phyloP scores from a whole-genome alignment of 176 grass and related monocot species.

The Carex cristatella region DNA sequence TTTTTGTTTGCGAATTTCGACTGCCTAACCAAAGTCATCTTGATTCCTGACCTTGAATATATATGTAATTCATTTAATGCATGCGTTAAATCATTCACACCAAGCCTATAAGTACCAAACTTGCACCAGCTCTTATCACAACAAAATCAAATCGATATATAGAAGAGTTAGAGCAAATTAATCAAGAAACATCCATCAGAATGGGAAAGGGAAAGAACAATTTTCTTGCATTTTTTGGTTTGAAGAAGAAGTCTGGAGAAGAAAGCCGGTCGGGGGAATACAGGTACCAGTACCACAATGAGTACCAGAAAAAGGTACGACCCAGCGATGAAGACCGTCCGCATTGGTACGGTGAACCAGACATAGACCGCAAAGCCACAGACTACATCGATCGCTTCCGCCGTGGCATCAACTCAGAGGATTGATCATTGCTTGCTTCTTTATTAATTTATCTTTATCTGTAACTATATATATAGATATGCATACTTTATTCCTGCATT shows the following conservation, averaged over 20 bases:
- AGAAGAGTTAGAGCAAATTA: neutral
- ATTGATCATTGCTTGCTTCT: neutral
- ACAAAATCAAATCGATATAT: neutral
- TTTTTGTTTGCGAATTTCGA: neutral
- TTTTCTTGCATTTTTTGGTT: conserved; percentile 12
- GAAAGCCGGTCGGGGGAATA: neutral
- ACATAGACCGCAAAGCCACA: conserved; percentile 19
- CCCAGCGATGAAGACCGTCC: conserved; percentile 5
- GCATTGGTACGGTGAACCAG: conserved; percentile 13
- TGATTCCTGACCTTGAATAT: conserved; percentile 1
- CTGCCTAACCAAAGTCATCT: conserved; percentile 22
- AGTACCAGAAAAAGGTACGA: conserved; percentile 10
- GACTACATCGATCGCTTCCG: conserved; percentile 18
- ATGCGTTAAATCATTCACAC: neutral
- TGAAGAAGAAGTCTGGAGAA: conserved; percentile 5
- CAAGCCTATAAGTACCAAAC: neutral
- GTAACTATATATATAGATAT: neutral
- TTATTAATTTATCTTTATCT: neutral
- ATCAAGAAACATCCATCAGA: neutral
- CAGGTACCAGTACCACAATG: neutral
- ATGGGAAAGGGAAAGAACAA: conserved; percentile 2
- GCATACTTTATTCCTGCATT: too few species aligned
- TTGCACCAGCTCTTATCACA: neutral
- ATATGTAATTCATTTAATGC: neutral
- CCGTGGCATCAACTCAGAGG: neutral